phyloP scores from a whole-genome alignment of 139 green algal genomes.

The Pycnococcus provasolii region DNA sequence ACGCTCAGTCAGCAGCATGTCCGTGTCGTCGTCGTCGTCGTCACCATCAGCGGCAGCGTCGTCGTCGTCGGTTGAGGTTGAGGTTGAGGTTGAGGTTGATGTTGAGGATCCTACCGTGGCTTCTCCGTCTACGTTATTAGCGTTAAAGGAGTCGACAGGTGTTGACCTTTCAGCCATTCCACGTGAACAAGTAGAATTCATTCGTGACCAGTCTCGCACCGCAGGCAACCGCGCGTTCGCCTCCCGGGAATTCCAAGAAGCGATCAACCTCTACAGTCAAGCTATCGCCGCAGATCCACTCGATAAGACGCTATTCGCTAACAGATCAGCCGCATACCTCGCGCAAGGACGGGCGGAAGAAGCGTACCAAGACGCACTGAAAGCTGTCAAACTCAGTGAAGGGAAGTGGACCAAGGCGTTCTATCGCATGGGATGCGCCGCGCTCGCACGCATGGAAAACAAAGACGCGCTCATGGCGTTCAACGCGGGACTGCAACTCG shows the following conservation, averaged over 20 bases:
- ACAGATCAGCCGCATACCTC: slow-evolving; percentile 41
- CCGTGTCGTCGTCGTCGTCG: too few species aligned
- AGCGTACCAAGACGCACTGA: slow-evolving; percentile 33
- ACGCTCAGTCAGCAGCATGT: too few species aligned
- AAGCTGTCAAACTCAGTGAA: slow-evolving; percentile 11
- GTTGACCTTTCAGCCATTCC: too few species aligned
- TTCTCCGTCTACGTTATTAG: too few species aligned
- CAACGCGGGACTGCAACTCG: slow-evolving; percentile 1
- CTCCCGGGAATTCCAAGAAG: slow-evolving; percentile 26
- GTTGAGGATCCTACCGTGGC: too few species aligned
- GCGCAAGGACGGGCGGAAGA: slow-evolving; percentile 24
- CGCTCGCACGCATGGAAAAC: slow-evolving; percentile 7
- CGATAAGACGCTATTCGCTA: slow-evolving; percentile 33
- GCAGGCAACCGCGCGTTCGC: not conserved
- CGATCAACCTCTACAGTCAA: slow-evolving; percentile 37
- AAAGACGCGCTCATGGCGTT: not conserved
- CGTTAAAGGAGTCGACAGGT: too few species aligned
- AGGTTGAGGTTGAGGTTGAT: too few species aligned
- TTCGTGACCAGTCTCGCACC: not conserved
- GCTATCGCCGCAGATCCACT: slow-evolving; percentile 32
- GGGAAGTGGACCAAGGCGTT: slow-evolving; percentile 39
- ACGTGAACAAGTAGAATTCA: not conserved
- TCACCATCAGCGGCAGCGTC: too few species aligned
- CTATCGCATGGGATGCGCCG: slow-evolving; percentile 36
- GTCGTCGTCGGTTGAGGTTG: too few species aligned